Evolutionary conservation across 129 eudicot species (phyloP).

Genomic region (Heracleum sosnowskyi): DNA sequence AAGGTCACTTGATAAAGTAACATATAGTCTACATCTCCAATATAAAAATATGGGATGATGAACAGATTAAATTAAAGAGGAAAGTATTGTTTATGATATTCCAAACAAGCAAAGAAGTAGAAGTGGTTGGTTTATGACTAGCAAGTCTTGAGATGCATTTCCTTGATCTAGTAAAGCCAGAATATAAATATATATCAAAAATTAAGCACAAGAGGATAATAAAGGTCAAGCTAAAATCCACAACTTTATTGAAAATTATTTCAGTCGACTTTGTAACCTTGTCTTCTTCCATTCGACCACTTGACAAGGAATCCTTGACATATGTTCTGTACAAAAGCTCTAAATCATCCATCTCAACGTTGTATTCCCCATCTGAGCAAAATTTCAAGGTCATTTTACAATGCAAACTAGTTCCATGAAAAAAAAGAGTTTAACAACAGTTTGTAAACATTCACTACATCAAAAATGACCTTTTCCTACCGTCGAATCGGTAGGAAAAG

Average conservation of each 20-base stretch:
- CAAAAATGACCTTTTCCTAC: no score
- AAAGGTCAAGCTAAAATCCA: no score
- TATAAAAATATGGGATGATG: not conserved
- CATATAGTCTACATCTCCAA: not conserved
- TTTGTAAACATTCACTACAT: no score
- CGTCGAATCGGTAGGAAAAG: no score
- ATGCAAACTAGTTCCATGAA: no score
- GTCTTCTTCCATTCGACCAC: constrained; percentile 80
- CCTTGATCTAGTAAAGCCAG: not conserved
- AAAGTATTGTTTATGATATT: no score
- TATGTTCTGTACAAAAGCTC: constrained; percentile 80
- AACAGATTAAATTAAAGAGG: not conserved
- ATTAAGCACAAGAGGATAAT: no score
- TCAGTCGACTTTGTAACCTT: constrained; percentile 40
- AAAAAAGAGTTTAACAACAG: no score
- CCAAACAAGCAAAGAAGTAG: not conserved
- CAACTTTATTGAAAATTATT: not conserved
- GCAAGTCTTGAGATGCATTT: not conserved
- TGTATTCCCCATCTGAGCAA: constrained; percentile 79
- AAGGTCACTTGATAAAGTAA: no score
- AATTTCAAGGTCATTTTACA: constrained; percentile 1
- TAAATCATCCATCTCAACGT: constrained; percentile 68
- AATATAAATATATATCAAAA: not conserved
- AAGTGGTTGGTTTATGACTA: not conserved
- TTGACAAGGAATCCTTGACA: constrained; percentile 55